Evolutionary conservation across 768 basidiomycete species (phyloP).

Genomic region (Boletus huronensis): DNA sequence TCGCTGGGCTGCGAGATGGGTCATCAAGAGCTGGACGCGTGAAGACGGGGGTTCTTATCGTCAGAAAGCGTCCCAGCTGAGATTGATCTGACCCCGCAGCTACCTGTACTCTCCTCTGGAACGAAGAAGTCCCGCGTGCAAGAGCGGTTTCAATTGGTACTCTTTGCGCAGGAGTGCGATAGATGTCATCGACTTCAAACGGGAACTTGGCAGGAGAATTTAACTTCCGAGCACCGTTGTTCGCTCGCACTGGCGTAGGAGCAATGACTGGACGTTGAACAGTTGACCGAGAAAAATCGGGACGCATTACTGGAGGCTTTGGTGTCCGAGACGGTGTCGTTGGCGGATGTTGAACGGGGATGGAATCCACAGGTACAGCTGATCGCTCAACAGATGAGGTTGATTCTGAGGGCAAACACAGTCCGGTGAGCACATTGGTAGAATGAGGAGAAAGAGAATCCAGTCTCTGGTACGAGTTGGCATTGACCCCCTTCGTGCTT

Average conservation of each 20-base stretch:
- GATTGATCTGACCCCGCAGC: conserved; percentile 23
- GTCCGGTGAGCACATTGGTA: conserved; percentile 37
- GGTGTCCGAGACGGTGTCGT: conserved; percentile 19
- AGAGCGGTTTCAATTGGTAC: conserved; percentile 55
- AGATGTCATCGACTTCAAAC: conserved; percentile 35
- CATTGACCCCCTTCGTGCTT: background rate
- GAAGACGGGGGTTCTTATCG: conserved; percentile 35
- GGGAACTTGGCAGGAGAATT: conserved; percentile 35
- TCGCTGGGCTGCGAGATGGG: conserved; percentile 36
- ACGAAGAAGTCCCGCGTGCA: conserved; percentile 47
- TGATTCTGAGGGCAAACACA: conserved; percentile 29
- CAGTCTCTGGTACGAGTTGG: conserved; percentile 39
- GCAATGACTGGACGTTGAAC: conserved; percentile 29
- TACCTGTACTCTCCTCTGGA: conserved; percentile 42
- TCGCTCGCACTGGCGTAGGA: conserved; percentile 29
- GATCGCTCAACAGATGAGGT: conserved; percentile 16
- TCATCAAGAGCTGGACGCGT: conserved; percentile 38
- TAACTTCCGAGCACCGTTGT: conserved; percentile 1
- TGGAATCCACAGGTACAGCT: conserved; percentile 3
- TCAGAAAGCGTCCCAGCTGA: conserved; percentile 13
- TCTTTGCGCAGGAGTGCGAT: conserved; percentile 61
- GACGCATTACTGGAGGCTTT: conserved; percentile 8
- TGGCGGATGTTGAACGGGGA: conserved; percentile 19
- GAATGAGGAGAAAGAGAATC: conserved; percentile 63
- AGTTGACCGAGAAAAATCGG: conserved; percentile 16